These are phyloP conservation scores for Chrysoporthe austroafricana DNA, from an alignment of 2,329 filamentous ascomycete genomes.

Conservation along the genomic window DNA sequence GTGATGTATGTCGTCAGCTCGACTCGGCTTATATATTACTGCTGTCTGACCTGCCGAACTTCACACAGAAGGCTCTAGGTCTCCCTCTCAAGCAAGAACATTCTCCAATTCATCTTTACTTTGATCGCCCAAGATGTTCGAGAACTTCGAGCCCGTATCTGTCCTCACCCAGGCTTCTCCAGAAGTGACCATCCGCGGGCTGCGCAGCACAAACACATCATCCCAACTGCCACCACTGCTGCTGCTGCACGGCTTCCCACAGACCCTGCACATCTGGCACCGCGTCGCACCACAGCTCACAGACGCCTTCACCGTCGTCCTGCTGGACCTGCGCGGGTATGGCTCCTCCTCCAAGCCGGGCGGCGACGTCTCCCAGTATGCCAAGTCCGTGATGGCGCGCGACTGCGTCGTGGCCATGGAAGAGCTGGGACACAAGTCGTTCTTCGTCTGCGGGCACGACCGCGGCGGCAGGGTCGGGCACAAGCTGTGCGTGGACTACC, in stretches of 20 bases:
- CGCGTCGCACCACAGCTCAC: constrained; percentile 45
- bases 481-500: constrained; percentile 54
- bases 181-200: constrained; percentile 48
- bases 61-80: no score
- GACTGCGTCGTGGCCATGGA: constrained; percentile 53
- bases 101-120: no score
- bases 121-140: constrained; percentile 40
- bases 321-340: constrained; percentile 56
- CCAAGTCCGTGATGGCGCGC: constrained; percentile 53
- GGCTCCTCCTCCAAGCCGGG: constrained; percentile 52
- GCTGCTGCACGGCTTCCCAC: constrained; percentile 57
- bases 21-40: neutral
- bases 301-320: constrained; percentile 46
- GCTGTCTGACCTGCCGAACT: no score
- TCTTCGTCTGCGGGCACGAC: constrained; percentile 59
- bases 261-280: constrained; percentile 58
- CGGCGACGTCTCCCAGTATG: constrained; percentile 40
- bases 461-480: constrained; percentile 60
- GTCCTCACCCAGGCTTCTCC: constrained; percentile 42
- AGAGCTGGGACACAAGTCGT: constrained; percentile 43
- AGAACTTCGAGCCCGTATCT: constrained; percentile 43
- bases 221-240: constrained; percentile 45
- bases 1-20: neutral
- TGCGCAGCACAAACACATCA: constrained; percentile 39
- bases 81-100: no score